phyloP scores from a whole-genome alignment of 345 rosid species.

The Eucalyptus sideroxylon region DNA sequence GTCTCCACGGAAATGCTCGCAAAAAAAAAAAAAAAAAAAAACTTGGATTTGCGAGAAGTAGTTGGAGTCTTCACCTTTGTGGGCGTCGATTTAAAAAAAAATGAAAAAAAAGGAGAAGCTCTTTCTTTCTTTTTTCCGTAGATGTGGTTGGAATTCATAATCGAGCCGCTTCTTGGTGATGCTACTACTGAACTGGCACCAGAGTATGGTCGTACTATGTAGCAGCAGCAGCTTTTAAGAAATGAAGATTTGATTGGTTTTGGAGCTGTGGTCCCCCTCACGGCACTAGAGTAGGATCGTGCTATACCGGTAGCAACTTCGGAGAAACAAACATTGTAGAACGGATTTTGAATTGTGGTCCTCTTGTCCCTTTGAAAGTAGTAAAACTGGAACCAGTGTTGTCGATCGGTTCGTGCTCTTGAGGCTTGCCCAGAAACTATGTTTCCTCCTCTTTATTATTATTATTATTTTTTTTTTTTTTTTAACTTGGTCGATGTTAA shows the following conservation, averaged over 20 bases:
- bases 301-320: neutral
- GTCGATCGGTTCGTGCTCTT: neutral
- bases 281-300: neutral
- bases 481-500: neutral
- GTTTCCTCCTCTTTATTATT: neutral
- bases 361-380: neutral
- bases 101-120: neutral
- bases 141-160: neutral
- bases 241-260: neutral
- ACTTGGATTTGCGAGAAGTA: neutral
- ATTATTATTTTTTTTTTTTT: neutral
- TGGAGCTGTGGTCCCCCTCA: neutral
- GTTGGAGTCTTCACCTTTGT: neutral
- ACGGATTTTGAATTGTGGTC: neutral
- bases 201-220: neutral
- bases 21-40: neutral
- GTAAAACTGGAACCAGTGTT: neutral
- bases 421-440: neutral
- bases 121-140: neutral
- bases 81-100: neutral
- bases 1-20: neutral
- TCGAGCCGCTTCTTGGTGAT: neutral
- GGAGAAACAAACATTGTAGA: neutral
- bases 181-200: neutral
- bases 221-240: neutral